Evolutionary conservation across 176 grass and related monocot species (phyloP), one percentile per base, ranked within the genome.

Genomic region (Carex kokanica): DNA sequence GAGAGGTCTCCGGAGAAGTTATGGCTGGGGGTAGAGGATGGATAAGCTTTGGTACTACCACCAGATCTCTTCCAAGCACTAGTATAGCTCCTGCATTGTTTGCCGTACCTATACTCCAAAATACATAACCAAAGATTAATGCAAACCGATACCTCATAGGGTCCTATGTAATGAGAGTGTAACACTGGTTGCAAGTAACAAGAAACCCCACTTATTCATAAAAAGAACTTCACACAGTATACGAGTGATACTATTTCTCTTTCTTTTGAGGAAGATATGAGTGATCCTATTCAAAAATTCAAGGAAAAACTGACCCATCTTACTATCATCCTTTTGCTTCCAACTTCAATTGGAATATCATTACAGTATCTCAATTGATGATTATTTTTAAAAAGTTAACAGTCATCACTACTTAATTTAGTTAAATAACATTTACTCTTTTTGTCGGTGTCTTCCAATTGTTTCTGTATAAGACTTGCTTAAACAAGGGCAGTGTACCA

Each of bases 31-130:
- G 97, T 64, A 99, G 93, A 89, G 97, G 97, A 90, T 99, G 97
- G 62, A 99, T 99, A 68, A 99, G 86, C 86, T 99, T 99, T 36
- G 97, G 97, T 78, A 99, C 97, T 4, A 99, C 97, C 12, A 99
- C 97, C 81, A 99, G 91, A 88, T 99, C 97, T 90, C 97, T 93
- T 81, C 97, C 97, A 82, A 99, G 91, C 85, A 99, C 97, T 72
- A 99, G 81, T 78, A 99, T 99, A 52, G 97, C 97, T 36, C 97
- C 97, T 3, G 97, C 97, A 89, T 99, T 99, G 86, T 99, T 99
- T 90, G 97, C 97, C 68, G 97, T 99, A 73, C 97, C 97, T 99
- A 74, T 64, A 82, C 70, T 64, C n/a, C 18, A 60, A 60, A 13
- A 36, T 86, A 72, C 78, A 72, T 43, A 93, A 56, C 52, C 47